Conservation (phyloP, 768 basidiomycete genomes). For the Lepiota brunneoincarnata region DNA sequence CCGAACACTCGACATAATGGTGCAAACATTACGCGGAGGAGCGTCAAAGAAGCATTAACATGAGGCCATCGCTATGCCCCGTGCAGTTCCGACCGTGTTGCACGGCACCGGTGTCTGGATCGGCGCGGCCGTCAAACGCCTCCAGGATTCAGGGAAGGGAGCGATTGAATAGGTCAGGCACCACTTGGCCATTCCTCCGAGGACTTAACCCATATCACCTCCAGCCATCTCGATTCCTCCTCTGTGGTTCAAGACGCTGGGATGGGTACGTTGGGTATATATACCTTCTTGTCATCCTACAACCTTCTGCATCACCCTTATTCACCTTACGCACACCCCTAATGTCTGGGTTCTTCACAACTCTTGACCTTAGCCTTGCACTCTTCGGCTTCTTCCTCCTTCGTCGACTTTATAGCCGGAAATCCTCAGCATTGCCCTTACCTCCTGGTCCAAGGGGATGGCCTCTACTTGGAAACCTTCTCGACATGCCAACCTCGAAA, state of each 20-base stretch:
- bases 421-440: slow-evolving; percentile 19
- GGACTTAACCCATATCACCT: slow-evolving; percentile 13
- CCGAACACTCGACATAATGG: too few species aligned
- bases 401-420: slow-evolving; percentile 16
- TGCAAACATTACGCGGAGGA: too few species aligned
- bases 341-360: slow-evolving; percentile 13
- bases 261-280: not conserved
- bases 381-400: slow-evolving; percentile 17
- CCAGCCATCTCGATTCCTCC: not conserved
- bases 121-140: not conserved
- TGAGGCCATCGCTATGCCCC: not conserved
- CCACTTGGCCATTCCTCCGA: slow-evolving; percentile 10
- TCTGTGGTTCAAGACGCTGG: not conserved
- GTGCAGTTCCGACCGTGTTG: not conserved
- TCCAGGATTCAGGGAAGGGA: not conserved
- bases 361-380: slow-evolving; percentile 18
- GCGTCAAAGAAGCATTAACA: not conserved
- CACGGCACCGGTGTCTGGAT: not conserved
- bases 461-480: slow-evolving; percentile 45
- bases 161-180: not conserved
- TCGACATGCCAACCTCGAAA: slow-evolving; percentile 45
- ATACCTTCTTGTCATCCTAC: not conserved
- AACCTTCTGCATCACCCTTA: not conserved
- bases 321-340: not conserved
- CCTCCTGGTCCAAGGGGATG: slow-evolving; percentile 46